Evolutionary conservation across 768 basidiomycete species (phyloP).

Genomic region (Agaricus bisporus): DNA sequence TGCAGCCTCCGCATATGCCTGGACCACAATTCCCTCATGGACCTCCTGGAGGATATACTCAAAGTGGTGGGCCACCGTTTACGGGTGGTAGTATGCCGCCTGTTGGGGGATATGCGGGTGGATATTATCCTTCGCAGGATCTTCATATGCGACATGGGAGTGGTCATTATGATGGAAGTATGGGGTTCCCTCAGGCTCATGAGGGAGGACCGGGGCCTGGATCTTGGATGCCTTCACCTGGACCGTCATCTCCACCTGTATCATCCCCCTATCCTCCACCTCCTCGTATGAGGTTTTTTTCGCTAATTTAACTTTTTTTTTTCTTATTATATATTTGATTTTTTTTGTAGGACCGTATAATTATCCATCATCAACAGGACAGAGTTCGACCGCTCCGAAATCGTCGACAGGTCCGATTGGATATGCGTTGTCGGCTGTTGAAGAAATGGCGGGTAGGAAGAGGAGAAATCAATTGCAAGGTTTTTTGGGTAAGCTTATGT

Average conservation of each 20-base stretch:
- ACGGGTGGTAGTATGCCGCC: constrained; percentile 10
- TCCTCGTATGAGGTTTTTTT: constrained; percentile 15
- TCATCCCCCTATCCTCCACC: constrained; percentile 5
- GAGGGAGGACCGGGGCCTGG: neutral
- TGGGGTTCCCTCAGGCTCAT: neutral
- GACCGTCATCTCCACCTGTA: neutral
- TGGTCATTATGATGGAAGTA: constrained; percentile 12
- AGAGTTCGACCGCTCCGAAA: constrained; percentile 21
- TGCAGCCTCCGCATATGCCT: neutral
- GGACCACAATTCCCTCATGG: constrained; percentile 23
- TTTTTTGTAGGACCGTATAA: neutral
- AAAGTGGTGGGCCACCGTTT: constrained; percentile 6
- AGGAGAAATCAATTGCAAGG: constrained; percentile 45
- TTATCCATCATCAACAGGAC: constrained; percentile 18
- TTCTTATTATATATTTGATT: neutral
- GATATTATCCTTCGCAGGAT: neutral
- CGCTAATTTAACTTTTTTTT: neutral
- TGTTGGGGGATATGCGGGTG: constrained; percentile 1
- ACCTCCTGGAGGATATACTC: constrained; percentile 14
- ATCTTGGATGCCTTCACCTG: neutral
- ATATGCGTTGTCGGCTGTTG: constrained; percentile 44
- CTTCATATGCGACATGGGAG: constrained; percentile 11
- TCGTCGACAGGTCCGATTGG: constrained; percentile 25
- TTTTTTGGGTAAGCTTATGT: constrained; percentile 41
- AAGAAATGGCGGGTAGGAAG: constrained; percentile 48